These are phyloP conservation scores for Mallotus repandus DNA, from an alignment of 441 rosid species.

Conservation along the genomic window DNA sequence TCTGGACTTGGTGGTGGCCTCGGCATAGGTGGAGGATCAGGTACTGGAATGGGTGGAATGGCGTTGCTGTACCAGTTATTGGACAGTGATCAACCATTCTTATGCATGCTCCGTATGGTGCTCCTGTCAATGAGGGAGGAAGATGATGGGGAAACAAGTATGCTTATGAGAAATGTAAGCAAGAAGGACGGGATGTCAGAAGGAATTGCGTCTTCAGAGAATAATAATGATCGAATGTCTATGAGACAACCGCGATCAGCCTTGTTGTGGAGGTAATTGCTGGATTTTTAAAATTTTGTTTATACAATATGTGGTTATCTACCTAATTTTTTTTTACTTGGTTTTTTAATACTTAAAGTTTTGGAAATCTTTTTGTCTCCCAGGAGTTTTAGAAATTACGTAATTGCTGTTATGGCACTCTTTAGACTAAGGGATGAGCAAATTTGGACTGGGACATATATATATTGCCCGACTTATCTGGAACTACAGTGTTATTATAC, in stretches of 20 bases:
- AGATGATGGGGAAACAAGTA: conserved; percentile 80
- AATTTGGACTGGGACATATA: background rate
- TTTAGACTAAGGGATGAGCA: background rate
- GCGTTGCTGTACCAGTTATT: conserved; percentile 89
- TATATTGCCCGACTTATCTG: too few relatives aligned
- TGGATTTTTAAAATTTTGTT: background rate
- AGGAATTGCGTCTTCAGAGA: conserved; percentile 46
- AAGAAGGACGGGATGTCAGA: conserved; percentile 51
- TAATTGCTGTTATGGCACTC: background rate
- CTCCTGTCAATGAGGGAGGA: conserved; percentile 99
- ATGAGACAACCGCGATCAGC: conserved; percentile 82
- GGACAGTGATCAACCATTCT: conserved; percentile 99
- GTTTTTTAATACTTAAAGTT: background rate
- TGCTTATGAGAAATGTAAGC: conserved; percentile 68
- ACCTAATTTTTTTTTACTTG: background rate
- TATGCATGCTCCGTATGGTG: conserved; percentile 99
- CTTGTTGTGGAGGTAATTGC: conserved; percentile 91
- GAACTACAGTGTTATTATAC: background rate
- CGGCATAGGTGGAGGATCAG: conserved; percentile 99
- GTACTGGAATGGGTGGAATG: conserved; percentile 99
- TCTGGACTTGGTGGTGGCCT: conserved; percentile 99
- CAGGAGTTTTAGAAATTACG: background rate
- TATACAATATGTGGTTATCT: background rate
- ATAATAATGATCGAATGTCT: conserved; percentile 53
- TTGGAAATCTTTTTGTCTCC: background rate